phyloP scores from a whole-genome alignment of 176 grass and related monocot genomes.

The Carex littledalei region DNA sequence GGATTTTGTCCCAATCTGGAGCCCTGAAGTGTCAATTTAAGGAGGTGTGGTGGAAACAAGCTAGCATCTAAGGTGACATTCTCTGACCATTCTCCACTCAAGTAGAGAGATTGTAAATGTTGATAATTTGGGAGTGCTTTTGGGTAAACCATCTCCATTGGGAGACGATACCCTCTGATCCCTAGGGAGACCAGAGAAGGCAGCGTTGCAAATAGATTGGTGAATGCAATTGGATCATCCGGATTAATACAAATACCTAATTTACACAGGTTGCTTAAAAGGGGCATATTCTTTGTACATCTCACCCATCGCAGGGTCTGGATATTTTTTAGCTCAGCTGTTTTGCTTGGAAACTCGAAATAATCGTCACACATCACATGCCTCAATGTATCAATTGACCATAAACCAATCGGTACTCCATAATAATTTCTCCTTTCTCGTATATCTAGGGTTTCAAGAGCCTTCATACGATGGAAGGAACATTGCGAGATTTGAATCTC shows the following conservation, averaged over 20 bases:
- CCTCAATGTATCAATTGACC: not conserved
- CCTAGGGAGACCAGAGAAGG: not conserved
- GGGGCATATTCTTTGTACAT: not conserved
- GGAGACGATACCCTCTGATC: not conserved
- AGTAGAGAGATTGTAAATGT: not conserved
- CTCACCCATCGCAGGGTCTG: not conserved
- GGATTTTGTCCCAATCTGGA: no score
- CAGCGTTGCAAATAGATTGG: not conserved
- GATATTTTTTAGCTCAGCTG: not conserved
- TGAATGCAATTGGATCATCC: not conserved
- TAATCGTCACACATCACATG: not conserved
- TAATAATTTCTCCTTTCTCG: not conserved
- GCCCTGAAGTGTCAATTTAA: no score
- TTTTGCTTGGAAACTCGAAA: not conserved
- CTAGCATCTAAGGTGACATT: no score
- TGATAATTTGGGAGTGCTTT: not conserved
- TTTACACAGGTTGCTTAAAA: not conserved
- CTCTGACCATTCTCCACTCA: not conserved
- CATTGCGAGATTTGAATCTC: not conserved
- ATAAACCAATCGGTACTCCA: not conserved
- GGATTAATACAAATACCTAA: not conserved
- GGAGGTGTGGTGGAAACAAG: no score
- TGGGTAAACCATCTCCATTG: not conserved
- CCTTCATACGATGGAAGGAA: not conserved
- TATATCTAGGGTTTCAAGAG: not conserved